Conservation (phyloP, 2,329 filamentous ascomycete species). For the Domatiomyces globalis region DNA sequence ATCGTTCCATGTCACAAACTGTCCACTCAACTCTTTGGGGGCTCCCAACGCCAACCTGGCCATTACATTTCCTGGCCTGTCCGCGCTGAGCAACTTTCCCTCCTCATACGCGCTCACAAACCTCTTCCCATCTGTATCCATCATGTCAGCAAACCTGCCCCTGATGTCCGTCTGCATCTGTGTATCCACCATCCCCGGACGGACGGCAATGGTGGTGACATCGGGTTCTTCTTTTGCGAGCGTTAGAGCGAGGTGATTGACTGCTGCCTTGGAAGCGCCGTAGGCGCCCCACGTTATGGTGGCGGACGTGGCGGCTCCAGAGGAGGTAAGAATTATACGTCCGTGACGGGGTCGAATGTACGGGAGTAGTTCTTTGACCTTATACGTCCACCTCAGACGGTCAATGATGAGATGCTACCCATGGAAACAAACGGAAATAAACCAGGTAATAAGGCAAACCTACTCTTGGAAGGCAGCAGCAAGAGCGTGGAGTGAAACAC, state of each 20-base stretch:
- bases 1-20: conserved; percentile 41
- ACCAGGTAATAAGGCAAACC: neutral
- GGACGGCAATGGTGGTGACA: conserved; percentile 57
- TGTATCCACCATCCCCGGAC: conserved; percentile 73
- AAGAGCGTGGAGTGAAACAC: neutral
- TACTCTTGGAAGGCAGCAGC: no score
- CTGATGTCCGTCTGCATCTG: conserved; percentile 79
- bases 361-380: conserved; percentile 21
- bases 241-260: conserved; percentile 65
- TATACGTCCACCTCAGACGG: neutral
- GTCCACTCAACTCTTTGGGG: conserved; percentile 55
- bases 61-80: conserved; percentile 76
- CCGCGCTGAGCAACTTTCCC: conserved; percentile 62
- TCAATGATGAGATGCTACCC: neutral
- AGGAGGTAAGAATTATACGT: conserved; percentile 63
- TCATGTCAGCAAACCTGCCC: conserved; percentile 49
- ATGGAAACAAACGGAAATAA: neutral
- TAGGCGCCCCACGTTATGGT: conserved; percentile 69
- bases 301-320: conserved; percentile 54
- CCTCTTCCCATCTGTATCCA: conserved; percentile 46
- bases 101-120: conserved; percentile 58
- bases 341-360: conserved; percentile 55
- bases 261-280: conserved; percentile 65
- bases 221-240: conserved; percentile 62
- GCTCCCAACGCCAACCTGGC: conserved; percentile 59